phyloP scores from a whole-genome alignment of 164 flowering plant species.

The Tetracentron sinense region DNA sequence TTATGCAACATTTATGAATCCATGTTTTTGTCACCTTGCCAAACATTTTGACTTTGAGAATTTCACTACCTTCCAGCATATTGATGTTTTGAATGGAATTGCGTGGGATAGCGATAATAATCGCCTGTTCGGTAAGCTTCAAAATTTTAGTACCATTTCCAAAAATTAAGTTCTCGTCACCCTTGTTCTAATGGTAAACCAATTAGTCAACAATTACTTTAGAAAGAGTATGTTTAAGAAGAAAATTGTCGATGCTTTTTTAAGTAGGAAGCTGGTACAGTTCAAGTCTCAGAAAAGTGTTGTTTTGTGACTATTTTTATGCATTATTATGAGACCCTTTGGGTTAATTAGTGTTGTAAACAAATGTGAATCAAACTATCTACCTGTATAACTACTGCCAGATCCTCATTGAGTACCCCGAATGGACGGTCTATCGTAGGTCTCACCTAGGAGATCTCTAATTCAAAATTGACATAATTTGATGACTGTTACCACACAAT shows the following conservation, averaged over 20 bases:
- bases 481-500: too few species aligned
- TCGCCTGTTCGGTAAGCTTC: conserved; percentile 71
- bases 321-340: background rate
- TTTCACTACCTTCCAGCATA: conserved; percentile 31
- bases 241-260: too few species aligned
- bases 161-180: background rate
- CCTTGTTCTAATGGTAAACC: background rate
- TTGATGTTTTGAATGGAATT: conserved; percentile 92
- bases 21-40: background rate
- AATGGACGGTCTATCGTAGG: too few species aligned
- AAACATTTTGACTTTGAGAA: background rate
- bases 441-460: too few species aligned
- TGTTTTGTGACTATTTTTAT: too few species aligned
- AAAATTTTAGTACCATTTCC: background rate
- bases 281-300: too few species aligned
- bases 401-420: too few species aligned
- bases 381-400: background rate
- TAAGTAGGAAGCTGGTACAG: background rate
- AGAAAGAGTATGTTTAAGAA: background rate
- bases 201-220: background rate
- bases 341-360: background rate
- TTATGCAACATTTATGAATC: background rate
- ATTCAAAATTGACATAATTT: too few species aligned
- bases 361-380: background rate
- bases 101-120: conserved; percentile 76